phyloP scores from a whole-genome alignment of 257 asterid species.

The Lithospermum erythrorhizon region DNA sequence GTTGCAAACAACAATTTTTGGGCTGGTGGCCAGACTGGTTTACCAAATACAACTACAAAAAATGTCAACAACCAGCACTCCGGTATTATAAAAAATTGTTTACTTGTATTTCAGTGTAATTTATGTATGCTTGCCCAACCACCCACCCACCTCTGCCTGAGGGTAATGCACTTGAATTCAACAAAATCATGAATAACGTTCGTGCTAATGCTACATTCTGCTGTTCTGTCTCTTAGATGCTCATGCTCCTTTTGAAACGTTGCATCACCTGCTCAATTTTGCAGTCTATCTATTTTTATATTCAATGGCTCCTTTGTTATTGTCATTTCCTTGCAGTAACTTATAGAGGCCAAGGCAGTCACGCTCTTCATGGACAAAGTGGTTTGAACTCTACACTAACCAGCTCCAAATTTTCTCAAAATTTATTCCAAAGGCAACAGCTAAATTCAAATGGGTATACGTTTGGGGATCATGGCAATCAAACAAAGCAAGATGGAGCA shows the following conservation, averaged over 20 bases:
- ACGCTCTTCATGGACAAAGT: constrained; percentile 37
- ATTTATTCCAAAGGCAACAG: constrained; percentile 45
- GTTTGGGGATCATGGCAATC: constrained; percentile 51
- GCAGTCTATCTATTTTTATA: no score
- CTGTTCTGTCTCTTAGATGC: no score
- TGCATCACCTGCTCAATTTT: not conserved
- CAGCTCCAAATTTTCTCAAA: constrained; percentile 44
- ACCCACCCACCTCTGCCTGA: not conserved
- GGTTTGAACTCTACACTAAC: constrained; percentile 45
- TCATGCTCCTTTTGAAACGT: not conserved
- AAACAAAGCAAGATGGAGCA: constrained; percentile 49
- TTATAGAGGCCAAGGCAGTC: constrained; percentile 49
- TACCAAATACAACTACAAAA: constrained; percentile 29
- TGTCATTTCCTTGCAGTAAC: not conserved
- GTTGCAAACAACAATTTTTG: constrained; percentile 34
- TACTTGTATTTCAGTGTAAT: not conserved
- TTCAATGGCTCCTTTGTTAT: not conserved
- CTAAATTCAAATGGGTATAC: constrained; percentile 50
- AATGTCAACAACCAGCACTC: constrained; percentile 33
- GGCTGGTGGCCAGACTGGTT: constrained; percentile 48
- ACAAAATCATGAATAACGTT: no score
- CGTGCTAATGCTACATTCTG: no score
- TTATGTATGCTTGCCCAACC: not conserved
- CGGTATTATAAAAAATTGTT: constrained; percentile 1
- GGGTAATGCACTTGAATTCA: not conserved